These are phyloP conservation scores for Monosporascus sp. DNA, from an alignment of 2,329 filamentous ascomycete species.

Conservation along the genomic window DNA sequence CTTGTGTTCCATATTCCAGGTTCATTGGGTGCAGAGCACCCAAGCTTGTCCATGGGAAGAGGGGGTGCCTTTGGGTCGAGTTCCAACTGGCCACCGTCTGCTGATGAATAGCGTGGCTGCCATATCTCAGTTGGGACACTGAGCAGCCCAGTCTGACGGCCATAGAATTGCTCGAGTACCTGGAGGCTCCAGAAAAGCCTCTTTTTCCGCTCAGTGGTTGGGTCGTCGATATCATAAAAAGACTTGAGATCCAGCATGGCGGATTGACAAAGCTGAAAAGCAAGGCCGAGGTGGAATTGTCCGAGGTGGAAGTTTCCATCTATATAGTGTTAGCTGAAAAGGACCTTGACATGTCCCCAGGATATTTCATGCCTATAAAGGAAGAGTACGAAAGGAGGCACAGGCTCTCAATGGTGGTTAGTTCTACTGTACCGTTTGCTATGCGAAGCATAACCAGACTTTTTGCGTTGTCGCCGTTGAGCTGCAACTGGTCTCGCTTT, in stretches of 20 bases:
- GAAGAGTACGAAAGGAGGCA: slow-evolving; percentile 44
- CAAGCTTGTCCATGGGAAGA: slow-evolving; percentile 38
- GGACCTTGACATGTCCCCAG: neutral
- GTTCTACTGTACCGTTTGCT: slow-evolving; percentile 43
- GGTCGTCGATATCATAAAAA: slow-evolving; percentile 30
- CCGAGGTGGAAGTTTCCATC: slow-evolving; percentile 44
- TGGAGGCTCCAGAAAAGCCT: slow-evolving; percentile 47
- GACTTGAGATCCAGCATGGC: slow-evolving; percentile 41
- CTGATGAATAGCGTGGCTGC: slow-evolving; percentile 28
- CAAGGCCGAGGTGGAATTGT: slow-evolving; percentile 44
- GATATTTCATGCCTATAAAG: slow-evolving; percentile 36
- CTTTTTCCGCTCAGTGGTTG: slow-evolving; percentile 38
- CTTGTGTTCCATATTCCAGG: slow-evolving; percentile 46
- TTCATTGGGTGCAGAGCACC: slow-evolving; percentile 32
- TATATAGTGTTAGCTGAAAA: slow-evolving; percentile 16
- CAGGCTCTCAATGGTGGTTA: slow-evolving; percentile 44
- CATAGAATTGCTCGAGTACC: slow-evolving; percentile 44
- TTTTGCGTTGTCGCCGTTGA: slow-evolving; percentile 27
- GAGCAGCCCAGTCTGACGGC: slow-evolving; percentile 38
- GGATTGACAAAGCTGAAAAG: slow-evolving; percentile 44
- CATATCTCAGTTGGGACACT: slow-evolving; percentile 35
- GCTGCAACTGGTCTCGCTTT: neutral
- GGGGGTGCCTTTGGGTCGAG: slow-evolving; percentile 32
- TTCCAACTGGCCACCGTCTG: slow-evolving; percentile 17
- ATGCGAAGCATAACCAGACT: slow-evolving; percentile 42